These are phyloP conservation scores for Neoboletus magnificus DNA, from an alignment of 768 basidiomycete genomes.

Conservation along the genomic window DNA sequence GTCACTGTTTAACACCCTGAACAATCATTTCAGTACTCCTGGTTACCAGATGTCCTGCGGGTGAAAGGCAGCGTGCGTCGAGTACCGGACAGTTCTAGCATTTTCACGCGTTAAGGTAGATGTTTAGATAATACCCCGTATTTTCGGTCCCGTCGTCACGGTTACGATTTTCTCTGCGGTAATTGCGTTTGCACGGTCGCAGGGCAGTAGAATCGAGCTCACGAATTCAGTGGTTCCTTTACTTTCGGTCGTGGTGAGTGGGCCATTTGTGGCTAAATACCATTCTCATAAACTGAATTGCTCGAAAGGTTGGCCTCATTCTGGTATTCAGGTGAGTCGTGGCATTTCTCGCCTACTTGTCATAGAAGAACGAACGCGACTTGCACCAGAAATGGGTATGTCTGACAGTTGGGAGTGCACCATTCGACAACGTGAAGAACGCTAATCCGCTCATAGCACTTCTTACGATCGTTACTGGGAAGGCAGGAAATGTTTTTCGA, in stretches of 20 bases:
- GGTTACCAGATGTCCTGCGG: conserved; percentile 85
- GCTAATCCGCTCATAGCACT: conserved; percentile 44
- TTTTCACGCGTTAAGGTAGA: conserved; percentile 3
- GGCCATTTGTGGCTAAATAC: background rate
- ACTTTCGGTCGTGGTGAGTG: conserved; percentile 84
- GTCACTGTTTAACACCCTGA: background rate
- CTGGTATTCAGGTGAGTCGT: conserved; percentile 73
- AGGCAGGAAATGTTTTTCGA: conserved; percentile 80
- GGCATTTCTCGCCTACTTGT: background rate
- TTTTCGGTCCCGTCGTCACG: conserved; percentile 80
- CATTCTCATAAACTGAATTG: background rate
- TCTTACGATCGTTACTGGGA: conserved; percentile 89
- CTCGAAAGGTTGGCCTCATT: conserved; percentile 73
- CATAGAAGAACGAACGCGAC: background rate
- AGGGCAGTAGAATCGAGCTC: conserved; percentile 58
- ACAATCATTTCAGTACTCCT: conserved; percentile 59
- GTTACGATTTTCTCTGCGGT: conserved; percentile 71
- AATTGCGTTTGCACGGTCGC: conserved; percentile 56
- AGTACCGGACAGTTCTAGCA: background rate
- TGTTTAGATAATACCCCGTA: conserved; percentile 60
- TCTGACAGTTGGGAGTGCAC: background rate
- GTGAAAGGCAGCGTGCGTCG: conserved; percentile 73
- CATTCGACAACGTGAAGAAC: background rate
- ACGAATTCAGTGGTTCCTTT: conserved; percentile 86
- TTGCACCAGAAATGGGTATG: conserved; percentile 59